phyloP scores from a whole-genome alignment of 139 green algal species.

The Spirogloea muscicola region DNA sequence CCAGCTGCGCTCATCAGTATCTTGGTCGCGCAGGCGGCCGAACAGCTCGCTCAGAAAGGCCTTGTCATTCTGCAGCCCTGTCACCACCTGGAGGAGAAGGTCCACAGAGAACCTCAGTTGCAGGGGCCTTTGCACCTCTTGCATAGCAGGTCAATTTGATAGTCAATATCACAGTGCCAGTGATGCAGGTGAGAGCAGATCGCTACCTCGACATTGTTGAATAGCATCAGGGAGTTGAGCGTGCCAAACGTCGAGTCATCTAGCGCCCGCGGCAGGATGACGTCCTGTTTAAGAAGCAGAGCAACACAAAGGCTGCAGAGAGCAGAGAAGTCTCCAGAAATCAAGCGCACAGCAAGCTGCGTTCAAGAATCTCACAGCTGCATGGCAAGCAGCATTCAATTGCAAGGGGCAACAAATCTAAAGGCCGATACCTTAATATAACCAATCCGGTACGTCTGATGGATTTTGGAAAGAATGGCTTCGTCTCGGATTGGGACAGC shows the following conservation, averaged over 20 bases:
- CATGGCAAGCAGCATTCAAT: constrained; percentile 4
- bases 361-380: no score
- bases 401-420: not conserved
- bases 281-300: constrained; percentile 64
- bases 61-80: constrained; percentile 57
- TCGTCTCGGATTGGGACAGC: constrained; percentile 56
- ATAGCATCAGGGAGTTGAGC: constrained; percentile 80
- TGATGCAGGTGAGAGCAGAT: not conserved
- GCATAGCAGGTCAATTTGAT: not conserved
- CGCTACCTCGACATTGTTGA: constrained; percentile 90
- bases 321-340: constrained; percentile 4
- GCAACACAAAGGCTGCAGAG: constrained; percentile 17
- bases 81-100: constrained; percentile 34
- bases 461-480: constrained; percentile 80
- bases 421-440: constrained; percentile 51
- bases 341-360: no score
- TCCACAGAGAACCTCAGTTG: not conserved
- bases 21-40: constrained; percentile 49
- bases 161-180: not conserved
- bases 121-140: not conserved
- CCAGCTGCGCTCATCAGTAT: constrained; percentile 54
- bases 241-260: constrained; percentile 91
- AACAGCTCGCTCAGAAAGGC: constrained; percentile 87
- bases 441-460: constrained; percentile 82
- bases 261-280: constrained; percentile 84